These are phyloP conservation scores for Bolboschoenoplectus hybrid DNA, from an alignment of 202 grass and related monocot species.

Conservation along the genomic window DNA sequence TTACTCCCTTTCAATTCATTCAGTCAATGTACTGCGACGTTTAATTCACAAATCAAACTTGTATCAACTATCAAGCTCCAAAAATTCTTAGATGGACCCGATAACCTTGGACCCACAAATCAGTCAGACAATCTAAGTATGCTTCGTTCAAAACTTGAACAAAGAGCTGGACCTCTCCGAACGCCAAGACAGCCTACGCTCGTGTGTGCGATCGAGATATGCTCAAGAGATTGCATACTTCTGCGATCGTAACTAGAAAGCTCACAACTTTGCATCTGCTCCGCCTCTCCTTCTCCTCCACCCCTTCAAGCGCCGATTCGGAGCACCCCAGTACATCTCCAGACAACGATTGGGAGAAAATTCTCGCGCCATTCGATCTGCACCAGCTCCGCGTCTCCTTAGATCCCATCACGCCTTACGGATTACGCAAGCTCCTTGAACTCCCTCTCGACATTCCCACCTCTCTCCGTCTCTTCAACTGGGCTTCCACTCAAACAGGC, in stretches of 20 bases:
- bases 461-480: conserved; percentile 75
- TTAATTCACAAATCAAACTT: background rate
- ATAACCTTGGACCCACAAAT: background rate
- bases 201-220: background rate
- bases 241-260: conserved; percentile 16
- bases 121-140: background rate
- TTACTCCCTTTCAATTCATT: background rate
- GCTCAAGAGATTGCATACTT: conserved; percentile 26
- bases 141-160: conserved; percentile 8
- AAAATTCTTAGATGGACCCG: background rate
- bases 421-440: conserved; percentile 45
- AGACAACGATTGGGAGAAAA: conserved; percentile 61
- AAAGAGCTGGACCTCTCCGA: background rate
- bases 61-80: background rate
- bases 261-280: conserved; percentile 18
- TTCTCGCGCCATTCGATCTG: conserved; percentile 75
- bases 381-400: conserved; percentile 64
- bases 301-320: background rate
- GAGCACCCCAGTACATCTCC: background rate
- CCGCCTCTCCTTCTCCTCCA: conserved; percentile 21
- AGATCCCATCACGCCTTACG: conserved; percentile 54
- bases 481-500: conserved; percentile 57
- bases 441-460: conserved; percentile 64
- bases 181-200: background rate
- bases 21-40: background rate